Base-by-base conservation (phyloP, 495 filamentous ascomycete species). In the Penicillium crystallinum region DNA sequence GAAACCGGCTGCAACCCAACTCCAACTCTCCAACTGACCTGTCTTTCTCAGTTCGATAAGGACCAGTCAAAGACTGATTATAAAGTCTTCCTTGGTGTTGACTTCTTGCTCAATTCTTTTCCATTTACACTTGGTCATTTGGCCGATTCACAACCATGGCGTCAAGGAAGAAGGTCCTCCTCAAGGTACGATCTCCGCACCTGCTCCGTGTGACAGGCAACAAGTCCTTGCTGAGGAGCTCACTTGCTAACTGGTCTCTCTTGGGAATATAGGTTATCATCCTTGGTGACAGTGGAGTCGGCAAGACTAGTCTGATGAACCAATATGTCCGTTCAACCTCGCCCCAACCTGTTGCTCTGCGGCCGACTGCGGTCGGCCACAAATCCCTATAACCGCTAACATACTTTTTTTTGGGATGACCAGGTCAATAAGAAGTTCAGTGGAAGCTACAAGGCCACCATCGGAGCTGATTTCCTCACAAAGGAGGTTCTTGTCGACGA, bases 361-460 rank as follows among this genome's bases (percentile, higher is more conserved):
- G 10, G 41, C 37, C 37, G 36, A 39, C 42, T 50, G 34, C 46
- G 47, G 25, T 33, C 52, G 37, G 39, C 23, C 22, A 47, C 39
- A 39, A 25, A 40, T 31, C 23, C 46, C 45, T 36, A 48, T 30
- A 46, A 14, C 22, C 38, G 52, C 70, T 70, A 57, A 70, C 58
- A 55, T 19, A 17, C 39, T 22, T 41, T 6, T 30, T 44, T 53
- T 31, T 8, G 18, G 11, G 25, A 19, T 36, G 6, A 38, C 31
- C 56, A 97, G 92, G 92, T 99, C 85, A 97, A 99, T 78, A 99
- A 97, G 76, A 97, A 97, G 66, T 99, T 99, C 81, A 96, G 90
- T 68, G 91, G 90, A 54, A 96, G 91, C 76, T 99, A 99, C 81
- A 99, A 99, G 73, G 93, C 93, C 23, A 99, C 93, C 17, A 98